These are phyloP conservation scores for Colletotrichum karsti DNA, from an alignment of 2,329 filamentous ascomycete species.

Conservation along the genomic window DNA sequence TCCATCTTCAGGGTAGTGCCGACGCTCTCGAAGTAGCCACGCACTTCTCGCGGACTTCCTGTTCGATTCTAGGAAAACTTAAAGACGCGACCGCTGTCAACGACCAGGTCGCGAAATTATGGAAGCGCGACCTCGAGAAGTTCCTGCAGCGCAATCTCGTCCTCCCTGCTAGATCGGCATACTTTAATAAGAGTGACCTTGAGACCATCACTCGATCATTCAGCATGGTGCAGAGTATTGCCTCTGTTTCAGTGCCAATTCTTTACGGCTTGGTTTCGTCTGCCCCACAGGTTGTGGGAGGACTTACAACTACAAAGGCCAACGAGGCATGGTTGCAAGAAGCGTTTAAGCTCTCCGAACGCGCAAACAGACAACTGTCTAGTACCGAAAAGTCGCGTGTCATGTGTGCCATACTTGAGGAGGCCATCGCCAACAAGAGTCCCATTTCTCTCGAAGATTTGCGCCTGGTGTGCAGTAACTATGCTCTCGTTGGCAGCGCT, in stretches of 20 bases:
- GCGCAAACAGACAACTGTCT: conserved; percentile 34
- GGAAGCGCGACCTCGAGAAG: conserved; percentile 55
- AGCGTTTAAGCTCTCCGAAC: conserved; percentile 42
- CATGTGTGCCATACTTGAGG: conserved; percentile 40
- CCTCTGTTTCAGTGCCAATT: conserved; percentile 48
- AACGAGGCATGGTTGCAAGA: conserved; percentile 50
- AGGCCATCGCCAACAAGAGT: conserved; percentile 39
- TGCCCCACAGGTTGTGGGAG: conserved; percentile 38
- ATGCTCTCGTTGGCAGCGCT: conserved; percentile 42
- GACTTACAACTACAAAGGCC: conserved; percentile 46
- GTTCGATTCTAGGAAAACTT: conserved; percentile 51
- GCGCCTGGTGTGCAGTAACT: conserved; percentile 50
- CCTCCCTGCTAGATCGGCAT: conserved; percentile 58
- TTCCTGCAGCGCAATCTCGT: conserved; percentile 62
- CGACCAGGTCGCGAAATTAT: conserved; percentile 41
- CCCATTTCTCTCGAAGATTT: conserved; percentile 50
- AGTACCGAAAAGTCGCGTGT: conserved; percentile 32
- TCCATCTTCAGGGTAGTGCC: conserved; percentile 58
- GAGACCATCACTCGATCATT: conserved; percentile 52
- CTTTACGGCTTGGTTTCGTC: conserved; percentile 53
- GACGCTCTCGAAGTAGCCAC: conserved; percentile 59
- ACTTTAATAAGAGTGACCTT: conserved; percentile 50
- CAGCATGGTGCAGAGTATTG: conserved; percentile 42
- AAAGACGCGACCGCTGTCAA: conserved; percentile 37
- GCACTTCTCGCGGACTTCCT: conserved; percentile 50